phyloP scores from a whole-genome alignment of 2,329 filamentous ascomycete genomes.

The Neoarthrinium moseri region DNA sequence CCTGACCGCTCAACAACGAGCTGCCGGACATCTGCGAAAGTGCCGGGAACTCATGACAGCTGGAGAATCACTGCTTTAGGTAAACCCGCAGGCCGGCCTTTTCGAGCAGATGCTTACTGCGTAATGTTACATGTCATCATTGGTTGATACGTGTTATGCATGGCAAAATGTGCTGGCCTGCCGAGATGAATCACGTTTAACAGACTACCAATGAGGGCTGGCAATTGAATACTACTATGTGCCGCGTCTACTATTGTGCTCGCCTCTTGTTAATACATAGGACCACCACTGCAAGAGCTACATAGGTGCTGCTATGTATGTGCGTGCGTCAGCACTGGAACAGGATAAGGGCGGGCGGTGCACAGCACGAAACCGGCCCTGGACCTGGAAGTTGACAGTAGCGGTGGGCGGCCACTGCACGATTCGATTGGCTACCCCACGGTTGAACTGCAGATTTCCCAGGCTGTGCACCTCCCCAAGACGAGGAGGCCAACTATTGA shows the following conservation, averaged over 20 bases:
- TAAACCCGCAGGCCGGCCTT: background rate
- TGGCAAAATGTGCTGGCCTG: background rate
- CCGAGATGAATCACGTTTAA: background rate
- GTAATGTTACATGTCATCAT: background rate
- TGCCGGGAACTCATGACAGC: background rate
- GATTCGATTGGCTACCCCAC: background rate
- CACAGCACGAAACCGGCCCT: background rate
- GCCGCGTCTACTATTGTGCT: too few relatives aligned
- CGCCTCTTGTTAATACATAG: too few relatives aligned
- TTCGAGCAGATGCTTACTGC: constrained; percentile 1
- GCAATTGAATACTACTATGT: too few relatives aligned
- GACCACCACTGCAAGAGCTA: background rate
- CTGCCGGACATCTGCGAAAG: constrained; percentile 1
- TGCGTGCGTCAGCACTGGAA: background rate
- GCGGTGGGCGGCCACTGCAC: background rate
- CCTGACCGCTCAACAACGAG: background rate
- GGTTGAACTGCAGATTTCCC: background rate
- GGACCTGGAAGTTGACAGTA: background rate
- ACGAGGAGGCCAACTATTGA: background rate
- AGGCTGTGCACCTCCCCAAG: constrained; percentile 3
- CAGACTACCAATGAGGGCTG: too few relatives aligned
- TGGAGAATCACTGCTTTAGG: constrained; percentile 3
- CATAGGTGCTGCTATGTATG: background rate
- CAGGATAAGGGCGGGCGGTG: background rate
- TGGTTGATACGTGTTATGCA: background rate